Evolutionary conservation across 768 basidiomycete genomes (phyloP), one percentile per base, ranked within the genome.

Genomic region (Macrolepiota fuliginosa): DNA sequence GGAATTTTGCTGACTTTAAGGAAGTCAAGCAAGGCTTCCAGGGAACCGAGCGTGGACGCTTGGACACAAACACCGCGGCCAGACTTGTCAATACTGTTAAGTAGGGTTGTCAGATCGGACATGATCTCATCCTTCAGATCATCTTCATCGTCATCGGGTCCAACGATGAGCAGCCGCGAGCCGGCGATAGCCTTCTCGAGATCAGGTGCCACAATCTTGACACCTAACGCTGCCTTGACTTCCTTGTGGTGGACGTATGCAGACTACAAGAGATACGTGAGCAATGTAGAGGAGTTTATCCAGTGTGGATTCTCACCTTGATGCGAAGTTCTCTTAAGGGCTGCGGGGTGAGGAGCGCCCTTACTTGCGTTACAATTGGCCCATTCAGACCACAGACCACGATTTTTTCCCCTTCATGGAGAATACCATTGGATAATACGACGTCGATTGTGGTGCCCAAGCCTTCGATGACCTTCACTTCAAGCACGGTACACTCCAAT

Each of bases 391-490:
- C 97, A 69, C 97, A 98, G 29, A 99, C 82, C 7, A 99, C 94
- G 64, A 99, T 96, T 71, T 80, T 90, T 74, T 98, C 97, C 12
- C 95, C 88, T 74, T 99, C 97, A 56, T 76, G 85, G 69, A 98
- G 77, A 64, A 93, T 87, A 69, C 97, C 97, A 69, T 99, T 99
- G 13, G 93, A 94, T 61, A 98, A 80, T 29, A 98, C 88, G 19
- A 98, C 94, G 77, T 98, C 96, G 68, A 98, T 94, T 0, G 97
- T 98, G 29, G 96, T 98, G 32, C 97, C 97, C 53, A 98, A 81
- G 69, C 97, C 97, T 76, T 99, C 97, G 66, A 98, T 87, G 64
- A 98, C 92, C 82, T 99, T 99, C 72, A 98, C 97, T 74, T 98
- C 97, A 61, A 99, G 85, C 11, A 99, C 94, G 5, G 97, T 99